These are phyloP conservation scores for Cladobotryum mycophilum DNA, from an alignment of 2,329 filamentous ascomycete species.

Conservation along the genomic window DNA sequence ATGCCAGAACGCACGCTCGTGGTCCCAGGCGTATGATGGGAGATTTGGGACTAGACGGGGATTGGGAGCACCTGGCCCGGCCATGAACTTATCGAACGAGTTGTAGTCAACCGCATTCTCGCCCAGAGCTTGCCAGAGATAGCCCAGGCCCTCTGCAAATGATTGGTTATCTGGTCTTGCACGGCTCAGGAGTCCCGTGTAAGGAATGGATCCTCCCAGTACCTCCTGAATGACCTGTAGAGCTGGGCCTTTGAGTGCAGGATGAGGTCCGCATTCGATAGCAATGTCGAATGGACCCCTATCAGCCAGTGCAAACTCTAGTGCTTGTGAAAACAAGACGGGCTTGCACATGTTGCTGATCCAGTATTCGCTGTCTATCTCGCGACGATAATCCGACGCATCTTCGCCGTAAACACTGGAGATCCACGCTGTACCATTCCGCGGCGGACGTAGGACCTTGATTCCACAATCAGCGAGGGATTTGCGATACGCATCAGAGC, in stretches of 20 bases:
- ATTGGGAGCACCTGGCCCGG: too few species aligned
- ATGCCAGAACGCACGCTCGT: constrained; percentile 26
- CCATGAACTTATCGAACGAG: neutral
- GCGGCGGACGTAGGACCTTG: neutral
- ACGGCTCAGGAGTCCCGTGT: too few species aligned
- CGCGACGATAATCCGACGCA: constrained; percentile 1
- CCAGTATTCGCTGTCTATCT: constrained; percentile 11
- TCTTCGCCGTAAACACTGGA: constrained; percentile 9
- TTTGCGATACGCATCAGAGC: neutral
- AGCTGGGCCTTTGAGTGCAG: neutral
- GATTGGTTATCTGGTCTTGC: too few species aligned
- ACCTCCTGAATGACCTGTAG: neutral
- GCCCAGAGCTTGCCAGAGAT: neutral
- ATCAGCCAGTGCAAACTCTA: constrained; percentile 12
- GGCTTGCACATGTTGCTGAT: constrained; percentile 11
- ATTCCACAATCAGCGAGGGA: neutral
- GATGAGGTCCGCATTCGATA: neutral
- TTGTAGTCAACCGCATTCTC: constrained; percentile 2
- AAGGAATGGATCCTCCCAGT: too few species aligned
- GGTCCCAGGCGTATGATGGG: constrained; percentile 33
- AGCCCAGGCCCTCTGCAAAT: too few species aligned
- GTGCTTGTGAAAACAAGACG: constrained; percentile 21
- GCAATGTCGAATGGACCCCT: constrained; percentile 8
- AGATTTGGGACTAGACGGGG: constrained; percentile 20
- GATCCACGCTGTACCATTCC: constrained; percentile 11